These are phyloP conservation scores for Geotrichum fermentans DNA, from an alignment of 1,139 yeast genomes.

Conservation along the genomic window DNA sequence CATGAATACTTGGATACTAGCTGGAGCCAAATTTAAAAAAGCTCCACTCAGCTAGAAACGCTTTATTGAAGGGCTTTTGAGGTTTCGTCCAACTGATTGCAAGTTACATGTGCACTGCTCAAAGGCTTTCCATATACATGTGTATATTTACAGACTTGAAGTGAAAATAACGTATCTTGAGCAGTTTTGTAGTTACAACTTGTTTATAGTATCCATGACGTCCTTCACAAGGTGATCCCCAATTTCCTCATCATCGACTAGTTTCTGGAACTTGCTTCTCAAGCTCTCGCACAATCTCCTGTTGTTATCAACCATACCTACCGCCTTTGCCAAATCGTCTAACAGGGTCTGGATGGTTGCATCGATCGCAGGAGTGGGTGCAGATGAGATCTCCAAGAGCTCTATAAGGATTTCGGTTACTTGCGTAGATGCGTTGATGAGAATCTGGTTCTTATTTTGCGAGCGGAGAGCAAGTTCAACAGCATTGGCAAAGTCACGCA, in stretches of 20 bases:
- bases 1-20: too few relatives aligned
- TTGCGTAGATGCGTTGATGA: background rate
- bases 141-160: too few relatives aligned
- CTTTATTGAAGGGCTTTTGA: too few relatives aligned
- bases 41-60: too few relatives aligned
- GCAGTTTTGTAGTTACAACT: slow-evolving; percentile 21
- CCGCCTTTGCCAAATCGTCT: background rate
- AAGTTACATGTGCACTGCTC: too few relatives aligned
- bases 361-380: background rate
- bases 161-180: too few relatives aligned
- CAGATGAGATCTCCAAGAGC: background rate
- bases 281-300: background rate
- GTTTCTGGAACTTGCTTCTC: background rate
- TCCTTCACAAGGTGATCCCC: slow-evolving; percentile 19
- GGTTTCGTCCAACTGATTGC: too few relatives aligned
- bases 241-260: background rate
- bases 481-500: background rate
- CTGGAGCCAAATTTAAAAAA: too few relatives aligned
- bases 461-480: background rate
- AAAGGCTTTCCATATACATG: too few relatives aligned
- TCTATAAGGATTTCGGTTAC: background rate
- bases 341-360: background rate
- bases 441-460: background rate
- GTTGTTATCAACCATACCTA: background rate
- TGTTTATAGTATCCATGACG: slow-evolving; percentile 24